Base-by-base conservation (phyloP, 73 alveolate species). In the Diophrys appendiculata region DNA sequence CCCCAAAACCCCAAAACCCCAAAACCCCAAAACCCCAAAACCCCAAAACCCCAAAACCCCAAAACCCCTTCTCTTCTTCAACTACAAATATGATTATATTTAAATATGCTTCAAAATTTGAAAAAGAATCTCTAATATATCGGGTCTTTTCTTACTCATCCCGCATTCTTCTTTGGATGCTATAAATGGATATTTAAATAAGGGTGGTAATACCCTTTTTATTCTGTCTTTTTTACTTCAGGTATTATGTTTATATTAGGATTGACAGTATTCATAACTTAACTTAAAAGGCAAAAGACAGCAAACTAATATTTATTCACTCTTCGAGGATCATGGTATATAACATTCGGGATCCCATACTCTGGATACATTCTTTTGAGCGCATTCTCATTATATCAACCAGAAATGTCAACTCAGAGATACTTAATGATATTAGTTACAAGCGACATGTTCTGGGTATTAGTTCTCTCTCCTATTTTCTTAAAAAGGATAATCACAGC, bases 181-280 rank as follows among this genome's bases (percentile, higher is more conserved):
- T 68, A 29, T 31, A 55, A 76, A 5, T 65, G 87, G 78, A 28
- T 77, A 8, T 77, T 77, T 65, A 67, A 30, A 13, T 32, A 60
- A 32, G 87, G 87, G 1, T 77, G 87, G 87, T 31, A 77, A 28
- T 77, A 77, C 68, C 87, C 87, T 1, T 27, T 67, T 71, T 65
- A 31, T 68, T 77, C 87, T 1, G 52, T 73, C 68, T 64, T 56
- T 55, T 77, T 77, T 33, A 64, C 68, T 1, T 65, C 87, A 28
- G 75, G 87, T 65, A 33, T 18, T 2, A 11, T 11, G 22, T 22
- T 52, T 79, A 5, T 68, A 29, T 77, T 5, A 2, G 11, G 29
- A 24, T 24, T 8, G n/a, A n/a, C n/a, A n/a, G n/a, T n/a, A n/a
- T n/a, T n/a, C n/a, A n/a, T n/a, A n/a, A n/a, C n/a, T n/a, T n/a